Evolutionary conservation across 257 asterid species (phyloP).

Genomic region (Gentiana straminea): DNA sequence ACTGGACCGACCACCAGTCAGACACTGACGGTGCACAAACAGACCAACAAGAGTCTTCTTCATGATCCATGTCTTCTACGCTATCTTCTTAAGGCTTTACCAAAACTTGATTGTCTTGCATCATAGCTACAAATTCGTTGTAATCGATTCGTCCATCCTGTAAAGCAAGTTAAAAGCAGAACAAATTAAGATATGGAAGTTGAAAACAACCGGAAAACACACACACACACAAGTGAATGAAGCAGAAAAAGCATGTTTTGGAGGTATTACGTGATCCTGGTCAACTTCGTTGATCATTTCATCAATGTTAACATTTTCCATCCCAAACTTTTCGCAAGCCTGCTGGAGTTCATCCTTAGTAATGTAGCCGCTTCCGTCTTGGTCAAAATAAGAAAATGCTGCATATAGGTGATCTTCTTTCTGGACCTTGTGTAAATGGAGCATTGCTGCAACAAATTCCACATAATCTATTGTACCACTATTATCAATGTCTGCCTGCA

Average conservation of each 20-base stretch:
- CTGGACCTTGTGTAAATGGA: conserved; percentile 33
- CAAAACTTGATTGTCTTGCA: conserved; percentile 67
- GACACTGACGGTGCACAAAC: too few relatives aligned
- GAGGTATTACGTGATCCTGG: conserved; percentile 24
- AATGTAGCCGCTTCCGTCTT: conserved; percentile 45
- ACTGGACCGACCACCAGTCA: too few relatives aligned
- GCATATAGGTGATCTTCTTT: conserved; percentile 40
- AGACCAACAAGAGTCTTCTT: neutral
- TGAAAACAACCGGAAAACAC: too few relatives aligned
- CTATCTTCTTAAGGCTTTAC: conserved; percentile 10
- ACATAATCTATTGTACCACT: conserved; percentile 43
- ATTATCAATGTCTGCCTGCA: conserved; percentile 40
- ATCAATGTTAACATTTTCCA: conserved; percentile 29
- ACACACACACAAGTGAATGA: neutral
- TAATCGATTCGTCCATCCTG: conserved; percentile 86
- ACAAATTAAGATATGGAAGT: neutral
- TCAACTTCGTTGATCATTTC: conserved; percentile 40
- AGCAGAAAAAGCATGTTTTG: too few relatives aligned
- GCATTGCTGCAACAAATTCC: conserved; percentile 44
- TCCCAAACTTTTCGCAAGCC: conserved; percentile 33
- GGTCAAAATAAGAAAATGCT: conserved; percentile 40
- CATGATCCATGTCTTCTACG: neutral
- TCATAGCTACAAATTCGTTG: conserved; percentile 77
- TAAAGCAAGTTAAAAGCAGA: conserved; percentile 3
- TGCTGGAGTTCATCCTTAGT: conserved; percentile 36